Evolutionary conservation across 129 eudicot species (phyloP).

Genomic region (Artemisia argyi): DNA sequence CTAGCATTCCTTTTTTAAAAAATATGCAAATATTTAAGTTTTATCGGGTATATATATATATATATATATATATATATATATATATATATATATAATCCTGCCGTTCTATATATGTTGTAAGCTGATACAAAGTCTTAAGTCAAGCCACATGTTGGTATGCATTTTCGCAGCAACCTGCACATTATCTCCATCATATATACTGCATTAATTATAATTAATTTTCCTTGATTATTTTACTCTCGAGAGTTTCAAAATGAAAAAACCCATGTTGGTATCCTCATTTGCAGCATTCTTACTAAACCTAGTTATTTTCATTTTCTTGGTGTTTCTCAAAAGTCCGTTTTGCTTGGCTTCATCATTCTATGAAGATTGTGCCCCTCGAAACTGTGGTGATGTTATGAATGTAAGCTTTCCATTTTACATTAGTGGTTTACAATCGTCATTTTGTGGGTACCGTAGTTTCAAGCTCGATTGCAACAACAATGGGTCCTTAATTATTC

Average conservation of each 20-base stretch:
- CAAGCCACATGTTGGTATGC: no score
- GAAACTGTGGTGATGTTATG: not conserved
- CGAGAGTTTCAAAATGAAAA: not conserved
- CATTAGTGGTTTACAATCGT: not conserved
- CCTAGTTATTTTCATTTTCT: not conserved
- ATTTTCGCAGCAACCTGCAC: no score
- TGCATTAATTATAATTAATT: not conserved
- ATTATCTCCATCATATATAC: not conserved
- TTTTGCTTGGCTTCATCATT: not conserved
- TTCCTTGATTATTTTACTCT: not conserved
- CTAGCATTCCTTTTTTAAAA: no score
- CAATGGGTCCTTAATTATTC: not conserved
- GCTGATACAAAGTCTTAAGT: no score
- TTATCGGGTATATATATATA: no score
- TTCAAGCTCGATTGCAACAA: not conserved
- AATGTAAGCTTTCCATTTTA: not conserved
- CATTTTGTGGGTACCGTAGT: not conserved
- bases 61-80: no score
- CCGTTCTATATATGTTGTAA: no score
- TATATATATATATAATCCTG: no score
- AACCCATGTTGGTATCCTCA: not conserved
- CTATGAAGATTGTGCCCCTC: slow-evolving; percentile 1
- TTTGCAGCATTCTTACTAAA: not conserved
- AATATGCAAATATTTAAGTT: no score
- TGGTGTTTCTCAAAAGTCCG: not conserved